These are phyloP conservation scores for Pleurozium schreberi DNA, from an alignment of 225 moss, liverwort and hornwort genomes.

Conservation along the genomic window DNA sequence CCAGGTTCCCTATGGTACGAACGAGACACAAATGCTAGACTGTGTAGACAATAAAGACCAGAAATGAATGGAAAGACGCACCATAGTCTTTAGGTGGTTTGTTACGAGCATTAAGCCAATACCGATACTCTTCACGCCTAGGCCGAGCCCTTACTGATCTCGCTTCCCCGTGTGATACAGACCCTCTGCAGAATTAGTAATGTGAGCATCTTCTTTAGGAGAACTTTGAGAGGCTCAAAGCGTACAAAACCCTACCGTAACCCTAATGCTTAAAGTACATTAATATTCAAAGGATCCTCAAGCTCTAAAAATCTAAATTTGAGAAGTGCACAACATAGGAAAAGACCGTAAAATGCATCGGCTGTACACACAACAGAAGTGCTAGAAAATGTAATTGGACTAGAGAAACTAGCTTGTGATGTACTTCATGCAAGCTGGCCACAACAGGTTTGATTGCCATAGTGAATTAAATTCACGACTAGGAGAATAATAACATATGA, in stretches of 20 bases:
- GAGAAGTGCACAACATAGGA: neutral
- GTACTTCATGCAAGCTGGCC: neutral
- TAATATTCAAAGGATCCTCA: neutral
- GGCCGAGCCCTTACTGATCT: constrained; percentile 25
- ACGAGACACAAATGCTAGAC: neutral
- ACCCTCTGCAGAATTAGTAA: constrained; percentile 2
- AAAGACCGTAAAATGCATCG: neutral
- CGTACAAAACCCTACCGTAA: neutral
- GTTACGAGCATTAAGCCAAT: constrained; percentile 56
- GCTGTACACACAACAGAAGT: neutral
- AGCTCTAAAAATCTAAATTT: neutral
- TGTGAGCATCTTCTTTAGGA: neutral
- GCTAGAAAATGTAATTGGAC: neutral
- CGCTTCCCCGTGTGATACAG: neutral
- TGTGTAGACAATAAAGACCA: neutral
- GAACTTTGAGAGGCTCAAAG: neutral
- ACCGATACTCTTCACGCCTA: constrained; percentile 42
- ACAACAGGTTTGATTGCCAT: neutral
- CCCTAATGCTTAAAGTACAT: neutral
- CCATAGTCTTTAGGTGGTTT: constrained; percentile 37
- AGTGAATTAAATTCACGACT: neutral
- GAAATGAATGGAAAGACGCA: constrained; percentile 4
- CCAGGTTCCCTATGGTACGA: neutral
- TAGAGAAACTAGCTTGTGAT: neutral
- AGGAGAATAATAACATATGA: neutral